Evolutionary conservation across 768 basidiomycete species (phyloP).

Genomic region (Phanerodontia chrysosporium): DNA sequence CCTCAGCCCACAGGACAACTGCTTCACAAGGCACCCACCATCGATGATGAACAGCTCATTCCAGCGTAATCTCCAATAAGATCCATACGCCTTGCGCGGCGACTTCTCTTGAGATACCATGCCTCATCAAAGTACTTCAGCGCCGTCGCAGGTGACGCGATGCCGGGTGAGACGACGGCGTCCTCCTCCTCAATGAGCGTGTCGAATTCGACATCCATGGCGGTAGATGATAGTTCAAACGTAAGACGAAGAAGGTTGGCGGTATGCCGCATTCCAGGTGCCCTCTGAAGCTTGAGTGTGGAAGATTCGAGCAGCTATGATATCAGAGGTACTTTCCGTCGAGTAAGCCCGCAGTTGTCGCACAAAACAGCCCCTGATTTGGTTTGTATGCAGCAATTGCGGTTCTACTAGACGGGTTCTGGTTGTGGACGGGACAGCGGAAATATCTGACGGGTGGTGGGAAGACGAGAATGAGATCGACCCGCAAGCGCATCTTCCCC

Average conservation of each 20-base stretch:
- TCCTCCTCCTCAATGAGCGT: not conserved
- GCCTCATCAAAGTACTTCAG: conserved; percentile 26
- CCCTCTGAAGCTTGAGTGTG: not conserved
- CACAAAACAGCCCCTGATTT: not conserved
- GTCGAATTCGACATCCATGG: conserved; percentile 3
- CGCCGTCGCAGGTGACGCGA: not conserved
- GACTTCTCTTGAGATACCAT: conserved; percentile 37
- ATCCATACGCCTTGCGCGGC: conserved; percentile 58
- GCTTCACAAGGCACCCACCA: conserved; percentile 32
- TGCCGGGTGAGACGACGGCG: not conserved
- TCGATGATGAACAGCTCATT: conserved; percentile 62
- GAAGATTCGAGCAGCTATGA: not conserved
- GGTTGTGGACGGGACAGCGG: too few relatives aligned
- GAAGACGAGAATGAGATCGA: not conserved
- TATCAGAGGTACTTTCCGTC: not conserved
- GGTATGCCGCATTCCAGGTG: too few relatives aligned
- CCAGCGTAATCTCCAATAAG: conserved; percentile 70
- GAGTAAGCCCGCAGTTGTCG: conserved; percentile 1
- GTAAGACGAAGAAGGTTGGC: not conserved
- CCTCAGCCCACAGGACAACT: not conserved
- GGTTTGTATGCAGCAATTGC: not conserved
- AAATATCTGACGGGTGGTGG: too few relatives aligned
- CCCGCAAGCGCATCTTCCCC: not conserved
- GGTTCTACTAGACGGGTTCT: not conserved
- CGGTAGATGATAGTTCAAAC: not conserved